A percentile compares a stretch with the other conserved stretches of the same genome.
phyloP scores from a whole-genome alignment of 148 eudicot species.

The Tetragonia tetragonoides region DNA sequence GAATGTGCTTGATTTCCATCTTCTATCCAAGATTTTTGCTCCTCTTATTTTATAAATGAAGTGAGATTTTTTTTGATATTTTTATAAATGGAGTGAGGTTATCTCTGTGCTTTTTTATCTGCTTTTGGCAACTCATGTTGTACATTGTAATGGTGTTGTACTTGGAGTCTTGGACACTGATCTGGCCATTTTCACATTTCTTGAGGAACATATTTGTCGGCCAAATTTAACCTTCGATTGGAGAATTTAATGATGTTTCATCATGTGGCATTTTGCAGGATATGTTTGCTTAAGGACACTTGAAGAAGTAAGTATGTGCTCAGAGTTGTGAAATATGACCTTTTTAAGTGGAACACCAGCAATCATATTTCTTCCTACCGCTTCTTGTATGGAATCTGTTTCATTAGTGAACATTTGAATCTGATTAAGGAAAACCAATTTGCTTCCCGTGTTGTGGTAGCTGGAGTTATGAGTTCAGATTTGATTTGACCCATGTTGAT shows the following conservation, averaged over 20 bases:
- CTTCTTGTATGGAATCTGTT: slow-evolving; percentile 6
- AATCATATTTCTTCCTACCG: neutral
- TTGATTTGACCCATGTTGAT: neutral
- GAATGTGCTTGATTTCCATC: too few species aligned
- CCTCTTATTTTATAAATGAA: too few species aligned
- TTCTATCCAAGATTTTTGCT: too few species aligned
- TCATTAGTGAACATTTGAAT: slow-evolving; percentile 8
- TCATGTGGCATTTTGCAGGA: slow-evolving; percentile 28
- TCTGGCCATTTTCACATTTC: neutral
- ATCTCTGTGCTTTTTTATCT: too few species aligned
- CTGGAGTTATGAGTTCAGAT: neutral
- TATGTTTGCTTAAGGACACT: slow-evolving; percentile 2
- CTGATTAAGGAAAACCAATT: slow-evolving; percentile 6
- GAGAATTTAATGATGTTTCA: neutral
- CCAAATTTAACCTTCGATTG: neutral
- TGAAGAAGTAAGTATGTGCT: slow-evolving; percentile 26
- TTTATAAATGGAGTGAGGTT: too few species aligned
- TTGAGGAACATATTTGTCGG: neutral
- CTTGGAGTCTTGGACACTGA: too few species aligned
- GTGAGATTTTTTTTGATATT: too few species aligned
- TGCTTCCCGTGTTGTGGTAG: neutral
- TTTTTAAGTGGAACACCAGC: slow-evolving; percentile 13
- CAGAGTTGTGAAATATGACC: slow-evolving; percentile 5
- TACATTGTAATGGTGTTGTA: neutral
- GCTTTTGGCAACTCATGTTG: neutral